Base-by-base conservation (phyloP, 2,329 filamentous ascomycete genomes). In the Remersonia thermophila region DNA sequence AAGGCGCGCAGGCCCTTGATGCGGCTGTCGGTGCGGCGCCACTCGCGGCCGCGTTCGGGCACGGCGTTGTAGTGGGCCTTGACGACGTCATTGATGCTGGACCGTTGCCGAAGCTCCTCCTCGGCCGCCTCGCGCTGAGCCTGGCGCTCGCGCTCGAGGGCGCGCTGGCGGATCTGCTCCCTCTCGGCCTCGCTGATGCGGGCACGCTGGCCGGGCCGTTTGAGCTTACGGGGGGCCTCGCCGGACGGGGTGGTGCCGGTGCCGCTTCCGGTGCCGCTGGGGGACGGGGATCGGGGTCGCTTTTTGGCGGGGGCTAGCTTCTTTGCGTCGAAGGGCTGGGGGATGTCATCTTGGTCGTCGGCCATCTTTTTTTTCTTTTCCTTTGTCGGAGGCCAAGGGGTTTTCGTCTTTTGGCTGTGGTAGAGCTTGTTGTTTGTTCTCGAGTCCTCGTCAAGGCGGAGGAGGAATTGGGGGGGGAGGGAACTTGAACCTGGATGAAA, bases 31-130 rank as follows among this genome's bases (percentile, higher is more conserved):
- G 85, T 93, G 55, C 82, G 85, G 33, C 91, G 77, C 89, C 91
- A 98, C 52, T 95, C 86, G 36, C 89, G 77, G 10, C 91, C 91
- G 20, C 87, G 76, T 63, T 98, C 83, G 0, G 89, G 89, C 0
- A 96, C 89, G 27, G 83, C 80, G 59, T 98, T 98, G 69, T 98
- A 98, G 59, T 95, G 89, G 47, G 93, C 80, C 34, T 80, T 76
- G 33, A 96, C 91, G 7, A 93, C 79, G 52, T 96, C 85, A 49
- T 87, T 77, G 29, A 84, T 77, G 30, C 77, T 78, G 33, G 77
- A 63, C 25, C 65, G 61, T 30, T 60, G 58, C 30, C 63, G 61
- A 30, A 60, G 57, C 30, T 58, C 52, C 36, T 61, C 56, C 37
- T 61, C 56, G 4, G 57, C 55, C 55, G 7, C 57, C 11, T 56